These are phyloP conservation scores for Stipa capillata DNA, from an alignment of 176 grass and related monocot genomes.

Conservation along the genomic window DNA sequence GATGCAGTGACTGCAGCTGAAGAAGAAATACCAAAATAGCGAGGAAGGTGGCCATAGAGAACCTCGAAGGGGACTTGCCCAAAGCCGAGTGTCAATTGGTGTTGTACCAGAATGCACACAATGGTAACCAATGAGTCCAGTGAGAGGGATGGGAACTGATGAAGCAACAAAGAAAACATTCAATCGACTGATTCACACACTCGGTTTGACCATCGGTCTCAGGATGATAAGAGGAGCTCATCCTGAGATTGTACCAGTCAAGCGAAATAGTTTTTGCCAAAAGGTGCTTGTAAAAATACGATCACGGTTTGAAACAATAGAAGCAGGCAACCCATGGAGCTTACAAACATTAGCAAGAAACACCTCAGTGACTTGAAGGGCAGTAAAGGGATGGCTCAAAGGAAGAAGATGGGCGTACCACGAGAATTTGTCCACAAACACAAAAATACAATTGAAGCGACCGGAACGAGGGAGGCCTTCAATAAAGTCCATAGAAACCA, in stretches of 20 bases:
- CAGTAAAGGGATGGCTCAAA: too few relatives aligned
- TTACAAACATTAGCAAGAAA: too few relatives aligned
- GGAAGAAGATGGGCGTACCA: too few relatives aligned
- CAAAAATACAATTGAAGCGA: too few relatives aligned
- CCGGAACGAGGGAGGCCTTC: too few relatives aligned
- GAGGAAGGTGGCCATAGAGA: not conserved
- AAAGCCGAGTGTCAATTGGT: not conserved
- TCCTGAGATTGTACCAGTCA: not conserved
- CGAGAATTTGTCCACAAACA: too few relatives aligned
- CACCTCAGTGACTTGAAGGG: fast-evolving
- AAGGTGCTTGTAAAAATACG: not conserved
- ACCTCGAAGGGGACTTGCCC: not conserved
- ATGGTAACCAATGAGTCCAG: not conserved
- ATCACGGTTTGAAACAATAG: too few relatives aligned
- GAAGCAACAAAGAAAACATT: not conserved
- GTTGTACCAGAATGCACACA: not conserved
- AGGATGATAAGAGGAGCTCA: not conserved
- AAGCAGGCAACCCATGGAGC: too few relatives aligned
- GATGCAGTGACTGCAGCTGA: too few relatives aligned
- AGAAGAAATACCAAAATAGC: not conserved
- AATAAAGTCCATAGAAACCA: too few relatives aligned
- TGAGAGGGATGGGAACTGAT: not conserved
- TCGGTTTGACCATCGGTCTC: not conserved
- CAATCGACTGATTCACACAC: not conserved
- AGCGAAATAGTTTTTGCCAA: not conserved